Evolutionary conservation across 2,329 filamentous ascomycete genomes (phyloP).

Genomic region (Penicillium sp.): DNA sequence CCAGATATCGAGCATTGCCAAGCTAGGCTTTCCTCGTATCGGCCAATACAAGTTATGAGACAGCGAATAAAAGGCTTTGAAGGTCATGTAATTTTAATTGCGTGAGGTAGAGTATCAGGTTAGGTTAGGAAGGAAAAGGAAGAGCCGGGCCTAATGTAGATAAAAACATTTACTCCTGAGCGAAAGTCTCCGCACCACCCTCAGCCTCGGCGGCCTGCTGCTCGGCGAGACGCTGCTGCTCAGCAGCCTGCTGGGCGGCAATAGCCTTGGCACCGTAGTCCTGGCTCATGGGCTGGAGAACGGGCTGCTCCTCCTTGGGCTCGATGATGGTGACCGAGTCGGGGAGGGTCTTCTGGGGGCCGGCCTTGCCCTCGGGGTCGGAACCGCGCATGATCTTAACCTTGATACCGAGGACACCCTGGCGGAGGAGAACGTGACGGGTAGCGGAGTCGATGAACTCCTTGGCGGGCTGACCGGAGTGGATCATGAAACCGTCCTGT

Average conservation of each 20-base stretch:
- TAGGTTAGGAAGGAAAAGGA: slow-evolving; percentile 34
- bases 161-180: slow-evolving; percentile 47
- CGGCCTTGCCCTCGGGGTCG: slow-evolving; percentile 98
- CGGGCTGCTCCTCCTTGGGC: slow-evolving; percentile 97
- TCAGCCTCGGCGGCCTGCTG: slow-evolving; percentile 54
- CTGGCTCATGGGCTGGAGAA: slow-evolving; percentile 93
- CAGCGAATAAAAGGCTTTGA: slow-evolving; percentile 11
- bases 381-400: slow-evolving; percentile 99
- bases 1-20: neutral
- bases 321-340: slow-evolving; percentile 99
- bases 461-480: slow-evolving; percentile 98
- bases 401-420: slow-evolving; percentile 99
- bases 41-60: slow-evolving; percentile 1
- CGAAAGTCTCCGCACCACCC: slow-evolving; percentile 44
- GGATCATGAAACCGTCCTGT: slow-evolving; percentile 99
- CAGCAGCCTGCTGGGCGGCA: slow-evolving; percentile 57
- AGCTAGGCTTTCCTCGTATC: neutral
- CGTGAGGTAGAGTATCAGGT: slow-evolving; percentile 37
- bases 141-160: slow-evolving; percentile 28
- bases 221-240: slow-evolving; percentile 59
- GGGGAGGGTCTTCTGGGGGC: slow-evolving; percentile 93
- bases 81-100: slow-evolving; percentile 39
- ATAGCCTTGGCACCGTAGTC: slow-evolving; percentile 96
- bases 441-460: slow-evolving; percentile 99
- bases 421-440: slow-evolving; percentile 98